Evolutionary conservation across 2,329 filamentous ascomycete genomes (phyloP), one percentile per base, ranked within the genome.

Genomic region (Incumbomyces lentus): DNA sequence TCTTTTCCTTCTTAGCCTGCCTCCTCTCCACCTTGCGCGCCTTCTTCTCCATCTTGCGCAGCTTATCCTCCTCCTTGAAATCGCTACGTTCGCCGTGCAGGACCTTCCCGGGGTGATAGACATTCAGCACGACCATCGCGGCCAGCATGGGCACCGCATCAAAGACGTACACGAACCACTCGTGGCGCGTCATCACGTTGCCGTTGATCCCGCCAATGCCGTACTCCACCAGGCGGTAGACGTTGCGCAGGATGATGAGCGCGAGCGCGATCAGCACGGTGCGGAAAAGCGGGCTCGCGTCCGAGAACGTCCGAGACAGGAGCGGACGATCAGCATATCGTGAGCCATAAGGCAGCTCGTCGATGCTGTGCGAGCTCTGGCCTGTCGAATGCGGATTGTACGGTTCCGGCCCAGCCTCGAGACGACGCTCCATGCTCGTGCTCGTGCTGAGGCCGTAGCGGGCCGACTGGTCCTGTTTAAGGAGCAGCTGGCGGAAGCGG

Each of bases 141-240:
- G 64, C 17, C 7, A 65, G 52, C 65, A 70, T 70, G 0, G 66
- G 66, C 5, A 60, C 49, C 1, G 61, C 61, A 49, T 70, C 67
- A 11, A 32, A 42, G 10, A 42, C 40, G 30, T 32, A 42, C 14
- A 69, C 61, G 2, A 58, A 62, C 7, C 66, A 57, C 26, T 65
- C 62, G 36, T 60, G 52, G 16, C 60, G 64, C 6, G 63, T 63
- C 17, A 65, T 61, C 18, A 71, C 62, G 11, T 71, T 59, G 19
- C 60, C 53, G 0, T 69, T 63, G 8, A 40, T 18, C 7, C 38
- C 38, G n/a, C 73, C 58, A 42, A 65, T 67, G 51, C 78, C 79
- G 62, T 75, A 79, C 60, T 81, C 76, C n/a, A 77, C 67, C 0
- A 75, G 67, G 6, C 78, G 71, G 57, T 70, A 81, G 46, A 80